Conservation (phyloP, 1,139 yeast species). For the Hansenula lynferdii region DNA sequence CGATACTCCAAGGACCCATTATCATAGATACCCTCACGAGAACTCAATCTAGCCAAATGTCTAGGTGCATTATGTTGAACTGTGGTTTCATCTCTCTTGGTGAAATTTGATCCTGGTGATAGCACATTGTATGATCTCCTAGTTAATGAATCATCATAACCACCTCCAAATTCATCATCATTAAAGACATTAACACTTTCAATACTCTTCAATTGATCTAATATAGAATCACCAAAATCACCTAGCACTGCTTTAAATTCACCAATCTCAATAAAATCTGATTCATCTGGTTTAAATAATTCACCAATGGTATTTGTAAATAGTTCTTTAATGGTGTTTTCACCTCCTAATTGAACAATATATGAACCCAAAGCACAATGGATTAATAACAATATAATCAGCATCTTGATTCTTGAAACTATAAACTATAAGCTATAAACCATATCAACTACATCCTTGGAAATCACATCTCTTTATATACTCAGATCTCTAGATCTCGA, state of each 20-base stretch:
- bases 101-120: not conserved
- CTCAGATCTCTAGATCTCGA: too few relatives aligned
- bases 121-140: not conserved
- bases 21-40: constrained; percentile 22
- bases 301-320: not conserved
- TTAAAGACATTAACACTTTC: constrained; percentile 40
- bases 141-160: too few relatives aligned
- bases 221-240: constrained; percentile 39
- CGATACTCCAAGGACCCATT: constrained; percentile 18
- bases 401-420: too few relatives aligned
- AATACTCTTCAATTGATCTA: constrained; percentile 18
- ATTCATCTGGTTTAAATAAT: not conserved
- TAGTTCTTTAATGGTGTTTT: not conserved
- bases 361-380: too few relatives aligned
- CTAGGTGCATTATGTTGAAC: constrained; percentile 52
- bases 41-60: constrained; percentile 31
- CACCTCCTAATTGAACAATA: too few relatives aligned
- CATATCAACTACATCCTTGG: too few relatives aligned
- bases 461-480: too few relatives aligned
- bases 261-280: constrained; percentile 6
- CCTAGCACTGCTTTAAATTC: constrained; percentile 63
- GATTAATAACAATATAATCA: too few relatives aligned
- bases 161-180: constrained; percentile 39
- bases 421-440: too few relatives aligned
- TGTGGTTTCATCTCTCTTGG: not conserved